A percentile compares a stretch with the other conserved stretches of the same genome.
phyloP scores from a whole-genome alignment of 1,284 basidiomycete species.

The Cerrena zonata region DNA sequence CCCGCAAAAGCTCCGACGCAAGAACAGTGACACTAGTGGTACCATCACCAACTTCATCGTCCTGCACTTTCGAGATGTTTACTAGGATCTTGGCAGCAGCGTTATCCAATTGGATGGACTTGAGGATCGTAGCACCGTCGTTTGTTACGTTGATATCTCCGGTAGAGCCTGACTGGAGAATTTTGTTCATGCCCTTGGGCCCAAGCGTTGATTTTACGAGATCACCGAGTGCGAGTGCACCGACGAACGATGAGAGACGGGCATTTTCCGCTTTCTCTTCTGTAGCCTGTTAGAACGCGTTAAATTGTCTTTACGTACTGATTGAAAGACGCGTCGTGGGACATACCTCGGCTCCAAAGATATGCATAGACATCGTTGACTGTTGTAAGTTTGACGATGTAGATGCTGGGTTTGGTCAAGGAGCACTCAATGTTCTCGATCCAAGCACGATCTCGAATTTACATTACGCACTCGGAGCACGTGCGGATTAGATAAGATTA shows the following conservation, averaged over 20 bases:
- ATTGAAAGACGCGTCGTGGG: background rate
- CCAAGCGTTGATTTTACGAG: constrained; percentile 97
- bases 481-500: background rate
- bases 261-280: constrained; percentile 99
- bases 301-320: too few species aligned
- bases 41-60: constrained; percentile 98
- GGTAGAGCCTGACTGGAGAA: constrained; percentile 85
- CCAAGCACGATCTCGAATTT: background rate
- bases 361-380: constrained; percentile 37
- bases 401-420: constrained; percentile 2
- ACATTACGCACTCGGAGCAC: background rate
- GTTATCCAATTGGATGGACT: constrained; percentile 96
- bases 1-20: constrained; percentile 85
- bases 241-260: constrained; percentile 95
- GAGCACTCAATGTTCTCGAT: background rate
- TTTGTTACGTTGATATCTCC: constrained; percentile 97
- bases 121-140: constrained; percentile 97
- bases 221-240: constrained; percentile 93
- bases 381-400: background rate
- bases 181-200: constrained; percentile 97
- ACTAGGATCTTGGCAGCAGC: constrained; percentile 98
- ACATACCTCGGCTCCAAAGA: constrained; percentile 41
- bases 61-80: constrained; percentile 99
- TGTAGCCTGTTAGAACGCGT: constrained; percentile 59
- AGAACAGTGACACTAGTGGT: constrained; percentile 94